Percentiles rank a stretch among this genome's conserved stretches.
Conservation (phyloP, 805 yeast species). For the Schizosaccharomyces lindneri region DNA sequence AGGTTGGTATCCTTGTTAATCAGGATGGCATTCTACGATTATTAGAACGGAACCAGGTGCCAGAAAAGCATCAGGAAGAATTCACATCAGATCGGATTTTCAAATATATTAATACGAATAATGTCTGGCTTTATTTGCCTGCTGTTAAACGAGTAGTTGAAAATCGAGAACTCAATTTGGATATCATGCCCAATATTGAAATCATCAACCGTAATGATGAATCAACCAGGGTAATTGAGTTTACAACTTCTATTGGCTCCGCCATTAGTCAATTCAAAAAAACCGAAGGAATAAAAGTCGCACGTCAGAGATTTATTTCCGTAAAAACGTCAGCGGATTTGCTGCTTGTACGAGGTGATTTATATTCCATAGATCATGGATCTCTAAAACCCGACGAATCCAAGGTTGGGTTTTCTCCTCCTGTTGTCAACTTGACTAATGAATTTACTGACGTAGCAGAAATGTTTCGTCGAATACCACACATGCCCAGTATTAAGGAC, state of each 20-base stretch:
- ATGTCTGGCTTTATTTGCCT: conserved; percentile 85
- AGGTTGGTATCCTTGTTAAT: conserved; percentile 94
- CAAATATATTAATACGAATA: conserved; percentile 93
- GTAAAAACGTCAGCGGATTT: not conserved
- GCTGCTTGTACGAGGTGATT: not conserved
- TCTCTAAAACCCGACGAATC: not conserved
- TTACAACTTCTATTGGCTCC: not conserved
- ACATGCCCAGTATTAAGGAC: not conserved
- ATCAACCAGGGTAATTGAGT: conserved; percentile 8
- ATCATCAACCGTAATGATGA: conserved; percentile 20
- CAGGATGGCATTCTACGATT: conserved; percentile 86
- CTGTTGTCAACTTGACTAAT: not conserved
- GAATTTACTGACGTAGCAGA: not conserved
- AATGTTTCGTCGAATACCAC: not conserved
- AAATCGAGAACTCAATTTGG: conserved; percentile 56
- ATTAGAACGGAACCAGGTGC: conserved; percentile 93
- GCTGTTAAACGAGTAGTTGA: conserved; percentile 86
- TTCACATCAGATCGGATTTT: conserved; percentile 93
- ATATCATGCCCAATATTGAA: conserved; percentile 87
- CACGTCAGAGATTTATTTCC: not conserved
- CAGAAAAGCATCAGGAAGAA: conserved; percentile 93
- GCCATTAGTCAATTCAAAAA: not conserved
- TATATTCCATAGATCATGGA: not conserved
- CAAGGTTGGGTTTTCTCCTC: not conserved
- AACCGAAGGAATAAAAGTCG: not conserved